A percentile compares a stretch with the other conserved stretches of the same genome.
Conservation (phyloP, 306 rosid genomes). For the Cyclanthera cordifolia region DNA sequence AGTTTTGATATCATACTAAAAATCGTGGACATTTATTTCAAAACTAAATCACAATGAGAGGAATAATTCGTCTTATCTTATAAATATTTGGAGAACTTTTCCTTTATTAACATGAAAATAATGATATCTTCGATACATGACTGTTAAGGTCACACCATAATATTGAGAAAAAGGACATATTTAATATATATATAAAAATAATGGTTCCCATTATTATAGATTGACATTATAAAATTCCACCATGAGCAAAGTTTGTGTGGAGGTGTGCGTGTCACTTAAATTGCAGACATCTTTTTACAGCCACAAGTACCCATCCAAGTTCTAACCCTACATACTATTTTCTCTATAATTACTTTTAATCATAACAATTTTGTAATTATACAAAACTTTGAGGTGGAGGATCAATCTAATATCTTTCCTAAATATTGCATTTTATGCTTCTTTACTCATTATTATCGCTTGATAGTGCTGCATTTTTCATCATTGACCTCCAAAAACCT, state of each 20-base stretch:
- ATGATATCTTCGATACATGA: too few relatives aligned
- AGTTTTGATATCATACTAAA: too few relatives aligned
- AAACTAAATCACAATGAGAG: too few relatives aligned
- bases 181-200: not conserved
- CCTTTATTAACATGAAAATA: too few relatives aligned
- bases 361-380: not conserved
- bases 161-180: not conserved
- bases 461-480: too few relatives aligned
- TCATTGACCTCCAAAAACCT: too few relatives aligned
- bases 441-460: too few relatives aligned
- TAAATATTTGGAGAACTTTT: too few relatives aligned
- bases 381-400: not conserved
- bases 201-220: not conserved
- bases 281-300: not conserved
- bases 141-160: not conserved
- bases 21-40: too few relatives aligned
- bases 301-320: not conserved
- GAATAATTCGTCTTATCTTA: too few relatives aligned
- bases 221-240: conserved; percentile 1
- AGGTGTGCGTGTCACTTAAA: not conserved
- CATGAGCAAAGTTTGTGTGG: not conserved
- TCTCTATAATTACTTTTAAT: not conserved
- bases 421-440: too few relatives aligned
- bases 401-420: too few relatives aligned
- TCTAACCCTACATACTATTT: not conserved